phyloP scores from a whole-genome alignment of 2,329 filamentous ascomycete genomes.

The Parastagonospora avenae region DNA sequence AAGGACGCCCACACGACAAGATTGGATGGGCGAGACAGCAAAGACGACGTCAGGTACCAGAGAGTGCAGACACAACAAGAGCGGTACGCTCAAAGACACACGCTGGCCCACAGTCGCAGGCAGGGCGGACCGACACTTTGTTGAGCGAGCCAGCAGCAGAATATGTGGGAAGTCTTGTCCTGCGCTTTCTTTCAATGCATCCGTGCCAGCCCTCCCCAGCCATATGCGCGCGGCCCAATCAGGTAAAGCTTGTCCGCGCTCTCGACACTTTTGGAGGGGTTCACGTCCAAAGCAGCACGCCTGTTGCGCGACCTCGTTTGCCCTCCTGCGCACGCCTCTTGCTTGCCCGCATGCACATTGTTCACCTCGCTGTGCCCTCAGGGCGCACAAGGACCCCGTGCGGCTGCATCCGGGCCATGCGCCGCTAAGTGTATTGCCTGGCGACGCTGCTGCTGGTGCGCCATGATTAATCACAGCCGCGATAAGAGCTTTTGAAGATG shows the following conservation, averaged over 20 bases:
- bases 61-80: too few species aligned
- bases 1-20: background rate
- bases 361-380: too few species aligned
- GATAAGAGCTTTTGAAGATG: constrained; percentile 20
- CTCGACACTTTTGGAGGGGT: too few species aligned
- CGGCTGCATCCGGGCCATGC: constrained; percentile 8
- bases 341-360: too few species aligned
- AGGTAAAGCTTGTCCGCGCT: background rate
- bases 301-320: too few species aligned
- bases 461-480: constrained; percentile 19
- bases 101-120: background rate
- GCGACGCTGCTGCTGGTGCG: background rate
- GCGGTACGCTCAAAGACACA: background rate
- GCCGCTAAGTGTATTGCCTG: constrained; percentile 8
- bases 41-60: background rate
- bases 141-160: constrained; percentile 8
- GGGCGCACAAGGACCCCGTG: background rate
- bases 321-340: too few species aligned
- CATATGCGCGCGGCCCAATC: constrained; percentile 3
- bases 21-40: background rate
- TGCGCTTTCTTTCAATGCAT: background rate
- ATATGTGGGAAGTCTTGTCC: background rate
- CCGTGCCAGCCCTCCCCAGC: constrained; percentile 4
- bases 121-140: constrained; percentile 7
- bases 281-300: too few species aligned